Evolutionary conservation across 2,329 filamentous ascomycete genomes (phyloP), one percentile per base, ranked within the genome.

Genomic region (Trichoderma sp.): DNA sequence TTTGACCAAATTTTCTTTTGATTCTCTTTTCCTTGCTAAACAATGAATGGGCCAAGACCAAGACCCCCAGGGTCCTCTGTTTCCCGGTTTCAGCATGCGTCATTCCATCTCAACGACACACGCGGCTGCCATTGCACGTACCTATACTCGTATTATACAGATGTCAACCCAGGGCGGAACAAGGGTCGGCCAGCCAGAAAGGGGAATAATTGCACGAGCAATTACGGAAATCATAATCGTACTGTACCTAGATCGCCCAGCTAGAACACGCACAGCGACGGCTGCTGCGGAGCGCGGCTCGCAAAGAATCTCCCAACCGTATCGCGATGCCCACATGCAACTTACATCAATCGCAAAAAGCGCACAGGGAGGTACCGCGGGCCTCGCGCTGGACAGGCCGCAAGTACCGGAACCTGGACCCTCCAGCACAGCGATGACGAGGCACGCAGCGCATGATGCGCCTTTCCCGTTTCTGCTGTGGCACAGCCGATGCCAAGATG

Each of bases 401-500:
- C 66, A 71, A 63, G 74, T 77, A 77, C 74, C 30, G 67, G 68
- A 73, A 73, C 73, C 69, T 75, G 47, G 26, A 17, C 43, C 43
- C 43, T 55, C 43, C 63, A 73, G 58, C 64, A 68, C 39, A 68
- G 62, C 70, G 81, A 82, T 82, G 81, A 82, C 81, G 81, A 82
- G 81, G 81, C 81, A 81, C 77, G 72, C 68, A 73, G 67, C 71
- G 72, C 67, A 70, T 61, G 43, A 65, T 65, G 67, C 66, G 67
- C 66, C 34, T 72, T 70, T 59, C 71, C 66, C 71, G 26, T 64
- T 70, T 72, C 50, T 64, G 66, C 66, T 55, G 71, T 71, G 72
- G 72, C 72, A 68, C 72, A 72, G 72, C 70, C 72, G 63, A 64
- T 68, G 63, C 66, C 71, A 72, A 73, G 70, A 57, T 65, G 20